phyloP scores from a whole-genome alignment of 768 basidiomycete species.

The Butyriboletus loyo region DNA sequence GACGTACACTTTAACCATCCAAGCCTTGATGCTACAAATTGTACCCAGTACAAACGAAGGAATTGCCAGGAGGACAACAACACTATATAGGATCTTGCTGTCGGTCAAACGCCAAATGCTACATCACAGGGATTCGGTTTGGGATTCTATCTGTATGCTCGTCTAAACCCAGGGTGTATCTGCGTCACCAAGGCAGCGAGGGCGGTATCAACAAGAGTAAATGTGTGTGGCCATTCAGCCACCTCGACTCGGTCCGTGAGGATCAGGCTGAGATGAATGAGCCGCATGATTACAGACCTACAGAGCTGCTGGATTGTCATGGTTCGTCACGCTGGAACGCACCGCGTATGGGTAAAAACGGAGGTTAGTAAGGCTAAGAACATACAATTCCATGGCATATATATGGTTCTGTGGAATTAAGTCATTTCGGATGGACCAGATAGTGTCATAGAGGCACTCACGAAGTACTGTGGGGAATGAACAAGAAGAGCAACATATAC shows the following conservation, averaged over 20 bases:
- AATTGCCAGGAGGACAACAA: neutral
- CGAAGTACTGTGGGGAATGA: constrained; percentile 13
- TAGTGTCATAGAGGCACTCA: constrained; percentile 1
- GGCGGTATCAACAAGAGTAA: constrained; percentile 48
- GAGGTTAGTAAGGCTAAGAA: neutral
- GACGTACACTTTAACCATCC: neutral
- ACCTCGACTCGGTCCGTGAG: neutral
- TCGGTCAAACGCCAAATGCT: neutral
- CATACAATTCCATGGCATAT: constrained; percentile 19
- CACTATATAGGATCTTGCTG: neutral
- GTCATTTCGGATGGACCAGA: neutral
- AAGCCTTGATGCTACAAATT: neutral
- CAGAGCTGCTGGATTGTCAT: neutral
- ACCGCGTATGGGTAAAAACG: neutral
- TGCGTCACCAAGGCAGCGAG: constrained; percentile 51
- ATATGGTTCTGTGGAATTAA: constrained; percentile 10
- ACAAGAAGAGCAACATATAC: constrained; percentile 14
- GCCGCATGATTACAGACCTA: neutral
- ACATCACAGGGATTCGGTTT: too few species aligned
- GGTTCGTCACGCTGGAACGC: neutral
- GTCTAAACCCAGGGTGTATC: constrained; percentile 46
- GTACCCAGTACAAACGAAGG: neutral
- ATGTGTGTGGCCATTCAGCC: constrained; percentile 47
- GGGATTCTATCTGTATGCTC: constrained; percentile 1
- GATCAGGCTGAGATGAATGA: neutral